Conservation (phyloP, 2,329 filamentous ascomycete genomes). For the Epichloe gansuensis region DNA sequence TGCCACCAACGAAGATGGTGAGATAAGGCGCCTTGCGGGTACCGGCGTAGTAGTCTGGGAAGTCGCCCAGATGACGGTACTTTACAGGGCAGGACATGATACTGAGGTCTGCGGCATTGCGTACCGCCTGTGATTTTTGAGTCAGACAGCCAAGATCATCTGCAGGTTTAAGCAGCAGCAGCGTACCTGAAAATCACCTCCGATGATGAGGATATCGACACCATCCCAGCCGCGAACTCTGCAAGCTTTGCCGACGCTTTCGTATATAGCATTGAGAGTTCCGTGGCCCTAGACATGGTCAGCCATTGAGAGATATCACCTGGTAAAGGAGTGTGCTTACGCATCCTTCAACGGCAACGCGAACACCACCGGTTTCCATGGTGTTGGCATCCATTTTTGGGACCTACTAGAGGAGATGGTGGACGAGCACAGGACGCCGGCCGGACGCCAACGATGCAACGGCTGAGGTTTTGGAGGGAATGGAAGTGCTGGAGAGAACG, state of each 20-base stretch:
- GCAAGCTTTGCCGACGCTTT: conserved; percentile 58
- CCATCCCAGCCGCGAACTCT: conserved; percentile 62
- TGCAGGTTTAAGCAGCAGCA: neutral
- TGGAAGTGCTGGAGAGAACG: no score
- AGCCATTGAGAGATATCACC: conserved; percentile 3
- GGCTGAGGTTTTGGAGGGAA: no score
- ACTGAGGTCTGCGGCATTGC: conserved; percentile 77
- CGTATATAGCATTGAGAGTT: conserved; percentile 82
- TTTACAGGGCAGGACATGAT: conserved; percentile 84
- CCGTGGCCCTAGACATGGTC: conserved; percentile 67
- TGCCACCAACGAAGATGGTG: conserved; percentile 86
- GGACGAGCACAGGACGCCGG: neutral
- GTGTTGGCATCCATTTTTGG: conserved; percentile 17
- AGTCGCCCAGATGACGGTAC: conserved; percentile 81
- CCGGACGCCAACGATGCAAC: neutral
- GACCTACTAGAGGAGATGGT: neutral
- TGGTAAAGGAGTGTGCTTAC: conserved; percentile 35
- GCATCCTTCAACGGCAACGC: conserved; percentile 79
- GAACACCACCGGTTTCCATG: conserved; percentile 39
- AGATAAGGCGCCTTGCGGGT: conserved; percentile 66
- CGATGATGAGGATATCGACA: conserved; percentile 85
- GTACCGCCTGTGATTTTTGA: conserved; percentile 48
- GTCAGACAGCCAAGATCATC: no score
- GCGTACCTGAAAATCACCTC: conserved; percentile 80
- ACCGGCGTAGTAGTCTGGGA: conserved; percentile 88